Evolutionary conservation across 768 basidiomycete species (phyloP).

Genomic region (Pisolithus microcarpus): DNA sequence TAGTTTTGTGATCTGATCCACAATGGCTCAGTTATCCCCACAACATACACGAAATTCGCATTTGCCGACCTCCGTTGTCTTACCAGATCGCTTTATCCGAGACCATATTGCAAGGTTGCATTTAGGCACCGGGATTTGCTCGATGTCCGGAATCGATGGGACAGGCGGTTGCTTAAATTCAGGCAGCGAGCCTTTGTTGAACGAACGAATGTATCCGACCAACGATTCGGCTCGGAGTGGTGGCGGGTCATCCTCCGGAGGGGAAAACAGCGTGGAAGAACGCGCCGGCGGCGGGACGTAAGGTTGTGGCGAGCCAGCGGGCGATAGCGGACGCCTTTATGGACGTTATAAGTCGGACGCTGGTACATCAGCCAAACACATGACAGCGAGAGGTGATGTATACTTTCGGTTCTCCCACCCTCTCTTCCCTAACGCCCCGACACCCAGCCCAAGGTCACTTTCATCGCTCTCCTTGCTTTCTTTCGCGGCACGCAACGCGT

Average conservation of each 20-base stretch:
- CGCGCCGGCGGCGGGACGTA: conserved; percentile 39
- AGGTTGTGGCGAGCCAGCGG: conserved; percentile 53
- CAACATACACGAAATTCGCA: not conserved
- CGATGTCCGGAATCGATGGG: not conserved
- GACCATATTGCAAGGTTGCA: conserved; percentile 53
- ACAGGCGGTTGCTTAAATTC: conserved; percentile 6
- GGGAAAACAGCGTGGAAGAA: conserved; percentile 36
- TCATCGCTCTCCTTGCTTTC: conserved; percentile 50
- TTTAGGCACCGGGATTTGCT: conserved; percentile 3
- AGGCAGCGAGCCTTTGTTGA: conserved; percentile 34
- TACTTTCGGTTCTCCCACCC: conserved; percentile 54
- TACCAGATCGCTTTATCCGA: conserved; percentile 14
- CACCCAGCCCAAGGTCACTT: conserved; percentile 38
- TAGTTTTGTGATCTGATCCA: conserved; percentile 7
- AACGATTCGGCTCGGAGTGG: conserved; percentile 42
- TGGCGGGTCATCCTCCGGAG: conserved; percentile 27
- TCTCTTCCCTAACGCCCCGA: conserved; percentile 26
- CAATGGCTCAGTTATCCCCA: not conserved
- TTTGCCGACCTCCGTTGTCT: not conserved
- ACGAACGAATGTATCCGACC: conserved; percentile 48
- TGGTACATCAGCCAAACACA: not conserved
- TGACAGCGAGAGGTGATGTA: not conserved
- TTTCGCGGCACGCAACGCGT: conserved; percentile 47
- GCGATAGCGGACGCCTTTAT: conserved; percentile 43
- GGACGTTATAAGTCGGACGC: not conserved